phyloP scores from a whole-genome alignment of 1,284 basidiomycete species.

The Stygiomarasmius scandens region DNA sequence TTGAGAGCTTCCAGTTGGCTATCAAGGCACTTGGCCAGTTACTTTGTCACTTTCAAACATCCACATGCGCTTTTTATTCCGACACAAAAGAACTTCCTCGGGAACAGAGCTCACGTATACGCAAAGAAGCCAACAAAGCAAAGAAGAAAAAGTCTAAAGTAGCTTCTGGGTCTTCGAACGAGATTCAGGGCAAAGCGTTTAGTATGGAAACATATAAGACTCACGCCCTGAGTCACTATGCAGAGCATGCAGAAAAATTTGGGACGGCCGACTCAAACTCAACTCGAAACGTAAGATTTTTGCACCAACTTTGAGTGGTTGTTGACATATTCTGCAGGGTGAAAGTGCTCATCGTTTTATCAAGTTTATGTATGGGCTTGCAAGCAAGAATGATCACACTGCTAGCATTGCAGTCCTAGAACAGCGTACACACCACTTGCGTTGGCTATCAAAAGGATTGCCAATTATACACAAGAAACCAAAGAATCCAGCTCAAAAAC shows the following conservation, averaged over 20 bases:
- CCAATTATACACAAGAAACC: background rate
- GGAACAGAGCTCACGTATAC: background rate
- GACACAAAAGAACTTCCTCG: conserved; percentile 7
- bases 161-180: background rate
- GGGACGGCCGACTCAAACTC: conserved; percentile 11
- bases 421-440: background rate
- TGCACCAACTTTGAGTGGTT: background rate
- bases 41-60: conserved; percentile 2
- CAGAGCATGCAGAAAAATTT: conserved; percentile 7
- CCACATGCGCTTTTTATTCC: background rate
- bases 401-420: background rate
- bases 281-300: background rate
- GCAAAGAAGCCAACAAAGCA: no score
- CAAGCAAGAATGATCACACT: background rate
- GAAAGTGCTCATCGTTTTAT: background rate
- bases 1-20: background rate
- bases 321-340: background rate
- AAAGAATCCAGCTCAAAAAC: background rate
- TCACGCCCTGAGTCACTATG: conserved; percentile 14
- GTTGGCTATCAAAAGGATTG: background rate
- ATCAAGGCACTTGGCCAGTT: conserved; percentile 2
- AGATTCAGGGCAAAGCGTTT: background rate
- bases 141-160: background rate
- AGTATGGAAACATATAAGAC: conserved; percentile 9
- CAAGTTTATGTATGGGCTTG: background rate